Percentiles rank a stretch among this genome's conserved stretches.
phyloP scores from a whole-genome alignment of 306 rosid species.

The Betula pendula region DNA sequence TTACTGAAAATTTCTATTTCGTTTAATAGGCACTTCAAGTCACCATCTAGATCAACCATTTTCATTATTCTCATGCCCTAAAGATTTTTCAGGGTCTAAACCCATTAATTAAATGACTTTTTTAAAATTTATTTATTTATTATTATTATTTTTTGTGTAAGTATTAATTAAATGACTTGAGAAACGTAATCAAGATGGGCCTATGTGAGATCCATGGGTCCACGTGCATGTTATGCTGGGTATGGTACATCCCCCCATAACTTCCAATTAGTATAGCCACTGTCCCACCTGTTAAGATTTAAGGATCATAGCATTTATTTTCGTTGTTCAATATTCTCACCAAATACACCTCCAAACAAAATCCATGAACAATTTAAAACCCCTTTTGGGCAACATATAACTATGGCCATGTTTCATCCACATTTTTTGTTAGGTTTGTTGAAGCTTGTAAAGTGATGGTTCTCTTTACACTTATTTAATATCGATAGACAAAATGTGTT shows the following conservation, averaged over 20 bases:
- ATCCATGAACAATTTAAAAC: slow-evolving; percentile 25
- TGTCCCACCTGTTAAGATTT: slow-evolving; percentile 47
- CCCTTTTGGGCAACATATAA: slow-evolving; percentile 20
- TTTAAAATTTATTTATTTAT: too few relatives aligned
- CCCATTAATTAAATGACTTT: background rate
- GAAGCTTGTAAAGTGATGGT: too few relatives aligned
- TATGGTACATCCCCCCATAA: slow-evolving; percentile 53
- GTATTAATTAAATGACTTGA: background rate
- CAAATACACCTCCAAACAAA: slow-evolving; percentile 31
- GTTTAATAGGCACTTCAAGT: slow-evolving; percentile 23
- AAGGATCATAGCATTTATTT: slow-evolving; percentile 51
- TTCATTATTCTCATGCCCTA: slow-evolving; percentile 12
- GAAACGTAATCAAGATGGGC: slow-evolving; percentile 18
- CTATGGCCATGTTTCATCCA: too few relatives aligned
- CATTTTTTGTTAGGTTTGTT: too few relatives aligned
- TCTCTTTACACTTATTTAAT: too few relatives aligned
- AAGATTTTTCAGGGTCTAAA: slow-evolving; percentile 2
- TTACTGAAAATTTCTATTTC: too few relatives aligned
- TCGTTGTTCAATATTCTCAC: slow-evolving; percentile 41
- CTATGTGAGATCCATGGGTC: slow-evolving; percentile 35
- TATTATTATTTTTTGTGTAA: too few relatives aligned
- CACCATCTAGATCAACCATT: slow-evolving; percentile 24
- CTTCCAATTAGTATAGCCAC: slow-evolving; percentile 23
- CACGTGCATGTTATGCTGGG: slow-evolving; percentile 43
- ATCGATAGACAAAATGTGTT: too few relatives aligned